These are phyloP conservation scores for Globisporangium iwayamae DNA, from an alignment of 352 stramenopile species.

Conservation along the genomic window DNA sequence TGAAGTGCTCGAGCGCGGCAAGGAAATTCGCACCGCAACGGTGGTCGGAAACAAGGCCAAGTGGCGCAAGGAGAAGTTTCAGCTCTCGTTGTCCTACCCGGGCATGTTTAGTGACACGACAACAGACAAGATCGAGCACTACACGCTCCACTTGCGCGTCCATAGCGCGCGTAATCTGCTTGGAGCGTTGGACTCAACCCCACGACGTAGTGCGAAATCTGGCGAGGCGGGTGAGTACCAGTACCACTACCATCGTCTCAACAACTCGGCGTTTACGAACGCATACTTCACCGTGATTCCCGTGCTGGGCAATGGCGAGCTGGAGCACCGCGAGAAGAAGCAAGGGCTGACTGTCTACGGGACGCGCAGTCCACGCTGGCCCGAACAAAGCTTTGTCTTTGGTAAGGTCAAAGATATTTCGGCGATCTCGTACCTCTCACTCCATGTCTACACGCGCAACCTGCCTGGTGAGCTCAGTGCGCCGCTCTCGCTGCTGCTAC, in stretches of 20 bases:
- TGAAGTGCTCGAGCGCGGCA: constrained; percentile 34
- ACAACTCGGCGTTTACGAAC: constrained; percentile 25
- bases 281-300: constrained; percentile 73
- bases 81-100: constrained; percentile 58
- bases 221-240: constrained; percentile 5
- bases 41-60: constrained; percentile 24
- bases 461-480: constrained; percentile 30
- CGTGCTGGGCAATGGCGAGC: constrained; percentile 36
- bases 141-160: constrained; percentile 45
- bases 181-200: constrained; percentile 2
- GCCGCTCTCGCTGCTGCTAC: constrained; percentile 34
- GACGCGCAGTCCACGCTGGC: constrained; percentile 54
- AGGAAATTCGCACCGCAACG: constrained; percentile 41
- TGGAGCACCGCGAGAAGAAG: constrained; percentile 39
- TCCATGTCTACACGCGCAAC: constrained; percentile 68
- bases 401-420: constrained; percentile 45
- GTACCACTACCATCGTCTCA: constrained; percentile 12
- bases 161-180: constrained; percentile 39
- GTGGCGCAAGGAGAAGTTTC: constrained; percentile 66
- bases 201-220: neutral
- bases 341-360: constrained; percentile 72
- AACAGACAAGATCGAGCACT: constrained; percentile 25
- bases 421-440: constrained; percentile 55
- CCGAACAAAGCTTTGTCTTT: constrained; percentile 61
- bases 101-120: constrained; percentile 51